Conservation (phyloP, 768 basidiomycete genomes). For the Rhizopogon vinicolor region DNA sequence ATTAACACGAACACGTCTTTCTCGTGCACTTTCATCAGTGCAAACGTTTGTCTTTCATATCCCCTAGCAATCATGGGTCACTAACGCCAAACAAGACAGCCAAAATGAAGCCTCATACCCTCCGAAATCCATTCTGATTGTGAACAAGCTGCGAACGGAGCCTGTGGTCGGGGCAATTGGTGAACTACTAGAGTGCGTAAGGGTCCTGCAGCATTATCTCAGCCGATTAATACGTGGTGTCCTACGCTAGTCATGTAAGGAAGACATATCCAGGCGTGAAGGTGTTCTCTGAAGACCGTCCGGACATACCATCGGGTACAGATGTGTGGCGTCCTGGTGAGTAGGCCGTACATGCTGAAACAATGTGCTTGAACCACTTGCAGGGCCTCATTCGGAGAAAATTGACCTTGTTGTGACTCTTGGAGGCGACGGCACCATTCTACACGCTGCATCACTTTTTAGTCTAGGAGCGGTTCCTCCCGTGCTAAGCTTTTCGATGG, state of each 20-base stretch:
- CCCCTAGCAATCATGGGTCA: neutral
- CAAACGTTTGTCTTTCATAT: slow-evolving; percentile 4
- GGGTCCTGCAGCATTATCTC: neutral
- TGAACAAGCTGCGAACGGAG: slow-evolving; percentile 77
- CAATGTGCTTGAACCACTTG: slow-evolving; percentile 1
- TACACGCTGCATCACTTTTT: slow-evolving; percentile 91
- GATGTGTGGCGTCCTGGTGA: slow-evolving; percentile 64
- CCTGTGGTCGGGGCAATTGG: slow-evolving; percentile 75
- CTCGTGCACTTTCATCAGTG: neutral
- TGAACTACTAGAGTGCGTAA: slow-evolving; percentile 60
- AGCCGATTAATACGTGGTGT: neutral
- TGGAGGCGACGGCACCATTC: slow-evolving; percentile 93
- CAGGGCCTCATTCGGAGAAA: slow-evolving; percentile 47
- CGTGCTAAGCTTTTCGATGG: slow-evolving; percentile 61
- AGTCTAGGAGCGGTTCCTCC: slow-evolving; percentile 90
- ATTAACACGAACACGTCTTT: neutral
- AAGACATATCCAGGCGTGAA: slow-evolving; percentile 54
- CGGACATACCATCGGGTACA: slow-evolving; percentile 60
- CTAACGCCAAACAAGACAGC: slow-evolving; percentile 24
- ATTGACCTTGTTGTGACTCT: slow-evolving; percentile 89
- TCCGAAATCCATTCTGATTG: slow-evolving; percentile 65
- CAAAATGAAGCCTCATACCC: slow-evolving; percentile 24
- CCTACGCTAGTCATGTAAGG: slow-evolving; percentile 46
- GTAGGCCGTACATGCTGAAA: slow-evolving; percentile 9
- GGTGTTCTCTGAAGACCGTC: slow-evolving; percentile 62